phyloP scores from a whole-genome alignment of 805 yeast genomes.

The Ogataea angusta region DNA sequence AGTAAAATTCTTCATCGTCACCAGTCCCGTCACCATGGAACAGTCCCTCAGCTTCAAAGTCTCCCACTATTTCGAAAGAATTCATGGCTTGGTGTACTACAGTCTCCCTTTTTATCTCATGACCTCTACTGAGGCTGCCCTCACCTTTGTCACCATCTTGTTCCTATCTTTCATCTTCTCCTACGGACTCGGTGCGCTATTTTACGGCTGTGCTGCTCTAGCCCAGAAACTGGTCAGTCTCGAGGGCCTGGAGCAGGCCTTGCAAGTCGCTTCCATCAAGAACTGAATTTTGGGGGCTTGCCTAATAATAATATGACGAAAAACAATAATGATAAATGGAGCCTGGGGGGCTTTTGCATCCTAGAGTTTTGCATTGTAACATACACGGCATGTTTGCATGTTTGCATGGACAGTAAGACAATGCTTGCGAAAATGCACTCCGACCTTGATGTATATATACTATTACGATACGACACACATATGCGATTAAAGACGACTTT shows the following conservation, averaged over 20 bases:
- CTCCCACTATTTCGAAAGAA: constrained; percentile 1
- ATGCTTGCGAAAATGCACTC: neutral
- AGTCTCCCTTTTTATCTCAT: constrained; percentile 23
- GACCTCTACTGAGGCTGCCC: constrained; percentile 20
- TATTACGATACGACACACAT: neutral
- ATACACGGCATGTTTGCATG: neutral
- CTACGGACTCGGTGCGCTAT: constrained; percentile 10
- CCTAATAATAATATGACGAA: neutral
- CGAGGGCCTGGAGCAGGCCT: neutral
- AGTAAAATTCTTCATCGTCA: neutral
- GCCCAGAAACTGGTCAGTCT: constrained; percentile 1
- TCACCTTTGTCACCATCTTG: constrained; percentile 14
- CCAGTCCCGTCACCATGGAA: neutral
- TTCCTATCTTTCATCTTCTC: constrained; percentile 6
- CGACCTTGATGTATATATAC: neutral
- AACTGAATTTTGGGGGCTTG: neutral
- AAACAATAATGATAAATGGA: neutral
- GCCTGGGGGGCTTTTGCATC: neutral
- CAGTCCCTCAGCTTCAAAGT: neutral
- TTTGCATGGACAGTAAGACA: neutral
- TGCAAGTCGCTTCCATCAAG: constrained; percentile 1
- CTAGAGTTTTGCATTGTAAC: too few species aligned
- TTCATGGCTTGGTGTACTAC: constrained; percentile 18
- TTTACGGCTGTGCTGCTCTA: constrained; percentile 1
- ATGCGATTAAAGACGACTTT: neutral